A percentile compares a stretch with the other conserved stretches of the same genome.
Evolutionary conservation across 768 basidiomycete genomes (phyloP).

Genomic region (Auricularia sp.): DNA sequence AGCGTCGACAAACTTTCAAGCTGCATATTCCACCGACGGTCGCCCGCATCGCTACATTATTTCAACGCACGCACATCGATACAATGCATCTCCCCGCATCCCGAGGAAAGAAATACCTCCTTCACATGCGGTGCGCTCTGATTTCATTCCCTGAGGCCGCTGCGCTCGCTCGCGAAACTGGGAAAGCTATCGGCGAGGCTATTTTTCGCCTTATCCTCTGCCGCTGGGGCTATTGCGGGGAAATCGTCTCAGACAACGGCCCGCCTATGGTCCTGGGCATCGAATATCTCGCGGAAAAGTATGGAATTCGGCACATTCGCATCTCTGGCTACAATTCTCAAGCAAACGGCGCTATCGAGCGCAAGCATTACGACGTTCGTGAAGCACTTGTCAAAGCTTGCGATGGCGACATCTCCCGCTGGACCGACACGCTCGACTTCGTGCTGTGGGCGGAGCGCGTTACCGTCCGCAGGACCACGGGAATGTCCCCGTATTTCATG

Average conservation of each 20-base stretch:
- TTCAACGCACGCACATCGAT: conserved; percentile 29
- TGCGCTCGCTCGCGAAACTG: conserved; percentile 18
- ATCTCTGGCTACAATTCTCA: conserved; percentile 35
- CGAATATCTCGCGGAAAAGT: conserved; percentile 5
- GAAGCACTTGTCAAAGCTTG: conserved; percentile 23
- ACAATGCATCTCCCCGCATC: conserved; percentile 31
- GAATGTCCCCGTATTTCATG: conserved; percentile 18
- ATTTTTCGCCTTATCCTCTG: conserved; percentile 17
- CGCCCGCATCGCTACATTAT: conserved; percentile 14
- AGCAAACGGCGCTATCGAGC: conserved; percentile 30
- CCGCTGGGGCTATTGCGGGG: conserved; percentile 7
- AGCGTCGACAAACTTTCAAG: conserved; percentile 16
- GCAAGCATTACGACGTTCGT: conserved; percentile 21
- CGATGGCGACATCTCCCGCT: conserved; percentile 17
- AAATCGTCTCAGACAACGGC: conserved; percentile 16
- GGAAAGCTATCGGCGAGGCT: conserved; percentile 1
- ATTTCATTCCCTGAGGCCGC: conserved; percentile 25
- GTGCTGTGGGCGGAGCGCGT: conserved; percentile 19
- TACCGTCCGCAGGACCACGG: conserved; percentile 13
- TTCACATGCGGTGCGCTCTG: conserved; percentile 29
- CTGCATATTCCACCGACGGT: conserved; percentile 16
- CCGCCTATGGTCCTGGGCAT: conserved; percentile 7
- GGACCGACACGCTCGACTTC: conserved; percentile 6
- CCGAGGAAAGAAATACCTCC: conserved; percentile 23
- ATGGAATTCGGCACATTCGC: conserved; percentile 17